These are phyloP conservation scores for Aspergillus olivimuriae DNA, from an alignment of 495 filamentous ascomycete genomes.

Conservation along the genomic window DNA sequence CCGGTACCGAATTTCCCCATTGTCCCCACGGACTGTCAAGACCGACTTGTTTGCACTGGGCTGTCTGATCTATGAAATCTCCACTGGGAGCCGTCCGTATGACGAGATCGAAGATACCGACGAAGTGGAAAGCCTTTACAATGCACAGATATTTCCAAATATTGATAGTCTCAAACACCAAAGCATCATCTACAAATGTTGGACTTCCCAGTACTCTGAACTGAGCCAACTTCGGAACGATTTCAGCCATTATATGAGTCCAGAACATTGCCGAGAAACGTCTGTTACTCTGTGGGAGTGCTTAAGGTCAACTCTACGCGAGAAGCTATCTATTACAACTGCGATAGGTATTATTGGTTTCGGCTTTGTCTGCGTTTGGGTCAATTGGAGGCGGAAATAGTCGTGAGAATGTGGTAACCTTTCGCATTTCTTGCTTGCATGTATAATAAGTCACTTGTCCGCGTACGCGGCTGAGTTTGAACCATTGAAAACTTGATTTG, in stretches of 20 bases:
- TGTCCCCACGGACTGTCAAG: slow-evolving; percentile 3
- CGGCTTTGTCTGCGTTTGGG: background rate
- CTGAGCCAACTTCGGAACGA: background rate
- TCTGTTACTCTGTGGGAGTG: background rate
- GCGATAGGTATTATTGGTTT: background rate
- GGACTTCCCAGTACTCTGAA: slow-evolving; percentile 10
- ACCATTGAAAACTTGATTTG: too few species aligned
- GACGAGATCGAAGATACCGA: slow-evolving; percentile 10
- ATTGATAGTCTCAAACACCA: slow-evolving; percentile 9
- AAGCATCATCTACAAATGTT: slow-evolving; percentile 15
- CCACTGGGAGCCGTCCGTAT: slow-evolving; percentile 9
- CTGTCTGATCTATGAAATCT: slow-evolving; percentile 16
- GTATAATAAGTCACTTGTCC: background rate
- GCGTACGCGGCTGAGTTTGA: too few species aligned
- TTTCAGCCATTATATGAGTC: background rate
- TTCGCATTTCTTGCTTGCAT: background rate
- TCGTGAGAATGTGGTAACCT: background rate
- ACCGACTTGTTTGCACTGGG: slow-evolving; percentile 20
- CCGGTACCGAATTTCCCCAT: slow-evolving; percentile 7
- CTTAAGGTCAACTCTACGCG: background rate
- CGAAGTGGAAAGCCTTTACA: slow-evolving; percentile 6
- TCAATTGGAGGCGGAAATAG: background rate
- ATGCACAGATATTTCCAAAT: slow-evolving; percentile 6
- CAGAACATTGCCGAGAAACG: background rate
- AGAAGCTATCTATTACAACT: background rate